These are phyloP conservation scores for Colletotrichum costaricense DNA, from an alignment of 2,329 filamentous ascomycete genomes.

Conservation along the genomic window DNA sequence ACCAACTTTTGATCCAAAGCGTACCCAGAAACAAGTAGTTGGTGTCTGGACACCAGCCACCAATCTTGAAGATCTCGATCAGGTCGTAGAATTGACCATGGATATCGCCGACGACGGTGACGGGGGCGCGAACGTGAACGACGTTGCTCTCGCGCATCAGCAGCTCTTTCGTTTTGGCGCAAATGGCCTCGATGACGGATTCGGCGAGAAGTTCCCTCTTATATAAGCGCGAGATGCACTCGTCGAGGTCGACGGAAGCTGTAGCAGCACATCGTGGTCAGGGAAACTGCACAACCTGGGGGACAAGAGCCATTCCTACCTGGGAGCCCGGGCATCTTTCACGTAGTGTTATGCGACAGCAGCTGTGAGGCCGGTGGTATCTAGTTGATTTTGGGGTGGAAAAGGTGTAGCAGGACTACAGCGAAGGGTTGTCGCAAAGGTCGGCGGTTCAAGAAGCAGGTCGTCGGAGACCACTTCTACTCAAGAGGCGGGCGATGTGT, in stretches of 20 bases:
- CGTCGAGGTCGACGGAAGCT: slow-evolving; percentile 98
- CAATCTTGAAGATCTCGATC: slow-evolving; percentile 99
- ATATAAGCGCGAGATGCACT: slow-evolving; percentile 97
- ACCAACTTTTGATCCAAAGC: slow-evolving; percentile 19
- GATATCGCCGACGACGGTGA: slow-evolving; percentile 98
- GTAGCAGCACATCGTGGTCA: slow-evolving; percentile 25
- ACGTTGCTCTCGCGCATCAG: slow-evolving; percentile 99
- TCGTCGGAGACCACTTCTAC: slow-evolving; percentile 45
- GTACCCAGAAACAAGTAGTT: slow-evolving; percentile 97
- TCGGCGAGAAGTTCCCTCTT: slow-evolving; percentile 97
- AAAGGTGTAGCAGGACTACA: neutral
- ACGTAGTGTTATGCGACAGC: slow-evolving; percentile 14
- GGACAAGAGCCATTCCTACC: slow-evolving; percentile 48
- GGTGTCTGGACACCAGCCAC: slow-evolving; percentile 95
- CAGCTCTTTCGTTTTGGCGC: slow-evolving; percentile 98
- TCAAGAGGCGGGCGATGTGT: slow-evolving; percentile 49
- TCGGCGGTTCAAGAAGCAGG: slow-evolving; percentile 39
- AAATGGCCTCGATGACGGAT: slow-evolving; percentile 98
- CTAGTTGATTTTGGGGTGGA: neutral
- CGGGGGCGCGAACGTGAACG: slow-evolving; percentile 93
- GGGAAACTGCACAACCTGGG: neutral
- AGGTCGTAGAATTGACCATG: slow-evolving; percentile 99
- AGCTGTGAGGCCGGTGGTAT: neutral
- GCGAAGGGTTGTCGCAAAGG: neutral
- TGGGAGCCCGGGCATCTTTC: slow-evolving; percentile 68